Evolutionary conservation across 768 basidiomycete species (phyloP), one percentile per base, ranked within the genome.

Genomic region (Boletus huronensis): DNA sequence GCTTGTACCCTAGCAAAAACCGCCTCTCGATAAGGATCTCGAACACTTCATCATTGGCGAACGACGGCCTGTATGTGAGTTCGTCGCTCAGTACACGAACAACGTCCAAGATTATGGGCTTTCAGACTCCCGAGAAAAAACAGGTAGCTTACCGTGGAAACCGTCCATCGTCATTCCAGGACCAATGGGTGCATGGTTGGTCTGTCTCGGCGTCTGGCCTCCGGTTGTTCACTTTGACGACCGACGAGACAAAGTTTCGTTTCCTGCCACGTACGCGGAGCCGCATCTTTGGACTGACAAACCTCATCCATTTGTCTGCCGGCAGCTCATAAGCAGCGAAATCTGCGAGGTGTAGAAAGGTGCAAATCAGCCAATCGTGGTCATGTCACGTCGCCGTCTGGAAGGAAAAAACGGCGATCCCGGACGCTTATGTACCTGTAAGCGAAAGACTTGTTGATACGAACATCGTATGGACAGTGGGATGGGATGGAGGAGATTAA

Each of bases 321-420:
- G 52, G 52, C 16, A 61, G 45, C 0, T 61, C 60, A 25, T 50
- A 38, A 34, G 29, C 60, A n/a, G 25, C 36, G 46, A 61, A 58
- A 34, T 44, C 60, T 62, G 35, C n/a, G 17, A 31, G 34, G 28
- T 3, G 16, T 26, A 43, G 28, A 43, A 23, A 32, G 16, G 34
- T 6, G 21, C 21, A 31, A 28, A 28, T 51, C 52, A 54, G 44
- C 35, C 44, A 25, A 49, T 36, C 32, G 23, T 31, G 10, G 25
- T 38, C 58, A 39, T 17, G 29, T 28, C 9, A 8, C 9, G 9
- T 28, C 29, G 5, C 17, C 23, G 6, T 28, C 39, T 23, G 14
- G 32, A 46, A 25, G 35, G 21, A 40, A 28, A 40, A 28, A 26
- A 23, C 11, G 13, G 29, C 17, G 47, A 43, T 9, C 25, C 6